Evolutionary conservation across 2,329 filamentous ascomycete genomes (phyloP).

Genomic region (Talaromyces sp.): DNA sequence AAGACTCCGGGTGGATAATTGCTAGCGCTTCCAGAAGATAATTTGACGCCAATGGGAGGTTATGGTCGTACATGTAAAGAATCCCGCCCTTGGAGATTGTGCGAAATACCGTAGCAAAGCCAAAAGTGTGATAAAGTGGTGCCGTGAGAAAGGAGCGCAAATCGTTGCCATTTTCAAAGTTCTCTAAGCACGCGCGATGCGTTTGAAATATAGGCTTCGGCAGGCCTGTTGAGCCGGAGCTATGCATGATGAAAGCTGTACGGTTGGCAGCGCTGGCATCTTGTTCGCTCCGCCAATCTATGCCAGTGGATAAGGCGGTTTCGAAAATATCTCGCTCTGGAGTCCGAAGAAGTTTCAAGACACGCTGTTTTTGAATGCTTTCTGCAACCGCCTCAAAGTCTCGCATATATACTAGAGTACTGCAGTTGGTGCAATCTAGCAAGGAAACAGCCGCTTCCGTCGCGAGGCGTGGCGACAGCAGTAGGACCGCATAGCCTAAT

Average conservation of each 20-base stretch:
- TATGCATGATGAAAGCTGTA: conserved; percentile 51
- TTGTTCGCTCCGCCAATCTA: not conserved
- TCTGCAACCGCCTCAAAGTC: not conserved
- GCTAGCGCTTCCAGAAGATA: conserved; percentile 46
- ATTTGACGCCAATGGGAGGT: conserved; percentile 56
- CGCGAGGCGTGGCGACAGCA: not conserved
- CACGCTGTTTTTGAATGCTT: not conserved
- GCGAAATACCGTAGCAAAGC: conserved; percentile 57
- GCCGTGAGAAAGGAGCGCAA: conserved; percentile 57
- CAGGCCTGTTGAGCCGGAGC: conserved; percentile 61
- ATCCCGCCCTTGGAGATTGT: conserved; percentile 55
- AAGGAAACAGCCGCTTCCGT: conserved; percentile 1
- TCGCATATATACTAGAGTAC: conserved; percentile 1
- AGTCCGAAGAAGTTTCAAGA: not conserved
- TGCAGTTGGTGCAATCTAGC: not conserved
- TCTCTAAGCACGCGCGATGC: conserved; percentile 54
- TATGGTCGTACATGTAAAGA: conserved; percentile 58
- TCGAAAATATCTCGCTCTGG: not conserved
- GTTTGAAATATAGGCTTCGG: conserved; percentile 66
- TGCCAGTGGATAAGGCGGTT: not conserved
- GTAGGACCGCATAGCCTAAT: conserved; percentile 1
- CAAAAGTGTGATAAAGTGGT: conserved; percentile 63
- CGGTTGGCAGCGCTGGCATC: not conserved
- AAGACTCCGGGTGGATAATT: conserved; percentile 51
- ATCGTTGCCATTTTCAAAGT: conserved; percentile 49